Evolutionary conservation across 192 early-diverging fungal species (phyloP), one percentile per base, ranked within the genome.

Genomic region (Coemansia sp.): DNA sequence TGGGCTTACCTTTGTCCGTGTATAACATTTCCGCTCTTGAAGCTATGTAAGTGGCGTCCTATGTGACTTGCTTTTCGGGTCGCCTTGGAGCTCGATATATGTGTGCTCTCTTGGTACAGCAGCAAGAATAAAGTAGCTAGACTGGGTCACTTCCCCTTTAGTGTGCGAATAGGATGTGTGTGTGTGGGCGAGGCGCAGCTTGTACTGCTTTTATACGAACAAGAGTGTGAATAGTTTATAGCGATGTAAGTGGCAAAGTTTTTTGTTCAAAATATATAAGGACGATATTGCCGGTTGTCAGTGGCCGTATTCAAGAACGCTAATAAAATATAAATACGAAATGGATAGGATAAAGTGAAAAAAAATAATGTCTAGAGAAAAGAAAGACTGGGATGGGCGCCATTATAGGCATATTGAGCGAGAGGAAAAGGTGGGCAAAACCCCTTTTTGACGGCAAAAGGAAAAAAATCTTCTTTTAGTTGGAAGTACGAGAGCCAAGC

Each of bases 1-100:
- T 49, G 64, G 0, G 29, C 64, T 61, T 80, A 80, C 79, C 79
- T 80, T 64, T 80, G 41, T 80, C 79, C 16, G 70, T 72, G 47
- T 80, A 80, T 70, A 70, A 60, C 66, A 72, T 53, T n/a, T 15
- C n/a, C n/a, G 47, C 47, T 20, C n/a, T 20, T 18, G 47, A 49
- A 49, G 47, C 47, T 16, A 18, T 49, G 47, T 49, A 16, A 49
- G 47, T 7, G n/a, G 5, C 47, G n/a, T 20, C 18, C 18, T 18
- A n/a, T 18, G 47, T 20, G 47, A n/a, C 6, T 20, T 16, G n/a
- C 16, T 49, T 7, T 49, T 49, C 34, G 34, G 34, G 4, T 36
- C 7, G 47, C n/a, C 18, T 49, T 13, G 15, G 47, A 1, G 3
- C 18, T 16, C 16, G 20, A 8, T n/a, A n/a, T 49, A 18, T 18